Conservation (phyloP, 495 filamentous ascomycete genomes). For the Halenospora varia region DNA sequence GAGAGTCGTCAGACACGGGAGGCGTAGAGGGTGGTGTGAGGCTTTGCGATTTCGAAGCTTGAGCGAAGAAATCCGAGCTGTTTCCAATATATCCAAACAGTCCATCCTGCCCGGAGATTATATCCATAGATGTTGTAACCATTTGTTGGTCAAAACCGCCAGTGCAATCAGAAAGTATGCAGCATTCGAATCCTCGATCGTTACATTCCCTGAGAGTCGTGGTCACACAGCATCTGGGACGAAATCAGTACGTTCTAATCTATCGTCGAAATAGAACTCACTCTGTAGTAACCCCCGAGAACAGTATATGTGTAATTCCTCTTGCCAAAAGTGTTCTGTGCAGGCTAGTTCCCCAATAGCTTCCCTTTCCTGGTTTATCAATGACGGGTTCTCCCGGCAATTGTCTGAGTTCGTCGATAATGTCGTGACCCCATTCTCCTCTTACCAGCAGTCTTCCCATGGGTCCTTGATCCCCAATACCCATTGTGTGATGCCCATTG, state of each 20-base stretch:
- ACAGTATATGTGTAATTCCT: slow-evolving; percentile 62
- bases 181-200: slow-evolving; percentile 71
- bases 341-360: slow-evolving; percentile 23
- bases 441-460: slow-evolving; percentile 63
- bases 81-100: slow-evolving; percentile 28
- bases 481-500: slow-evolving; percentile 43
- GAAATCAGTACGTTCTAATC: slow-evolving; percentile 33
- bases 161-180: slow-evolving; percentile 38
- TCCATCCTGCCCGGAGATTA: slow-evolving; percentile 32
- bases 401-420: slow-evolving; percentile 57
- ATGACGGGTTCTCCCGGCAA: slow-evolving; percentile 56
- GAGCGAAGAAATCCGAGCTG: slow-evolving; percentile 33
- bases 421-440: slow-evolving; percentile 62
- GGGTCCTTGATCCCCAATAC: slow-evolving; percentile 59
- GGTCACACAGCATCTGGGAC: slow-evolving; percentile 61
- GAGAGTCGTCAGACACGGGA: slow-evolving; percentile 21
- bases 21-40: slow-evolving; percentile 32
- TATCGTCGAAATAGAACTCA: slow-evolving; percentile 22
- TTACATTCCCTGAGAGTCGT: slow-evolving; percentile 68
- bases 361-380: slow-evolving; percentile 57
- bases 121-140: slow-evolving; percentile 34
- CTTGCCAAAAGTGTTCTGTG: slow-evolving; percentile 23
- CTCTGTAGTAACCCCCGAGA: slow-evolving; percentile 52
- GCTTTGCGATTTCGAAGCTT: slow-evolving; percentile 24
- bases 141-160: slow-evolving; percentile 34